A percentile compares a stretch with the other conserved stretches of the same genome.
Conservation (phyloP, 768 basidiomycete genomes). For the Sarcodon sp. region DNA sequence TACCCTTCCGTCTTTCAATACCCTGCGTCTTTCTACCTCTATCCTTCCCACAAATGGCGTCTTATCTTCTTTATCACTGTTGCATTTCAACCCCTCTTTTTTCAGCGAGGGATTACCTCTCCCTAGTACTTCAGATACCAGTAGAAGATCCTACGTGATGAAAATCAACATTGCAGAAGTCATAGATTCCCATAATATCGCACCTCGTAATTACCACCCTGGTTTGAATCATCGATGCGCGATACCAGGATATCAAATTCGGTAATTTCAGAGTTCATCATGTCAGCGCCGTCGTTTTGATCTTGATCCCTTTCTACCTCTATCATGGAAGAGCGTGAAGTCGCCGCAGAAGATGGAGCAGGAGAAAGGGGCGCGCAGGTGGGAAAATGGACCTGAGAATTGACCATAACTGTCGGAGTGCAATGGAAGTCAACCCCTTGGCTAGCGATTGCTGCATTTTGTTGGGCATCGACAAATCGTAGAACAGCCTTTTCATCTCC, state of each 20-base stretch:
- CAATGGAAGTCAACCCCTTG: too few species aligned
- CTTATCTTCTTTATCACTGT: background rate
- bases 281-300: conserved; percentile 11
- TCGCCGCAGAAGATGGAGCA: conserved; percentile 3
- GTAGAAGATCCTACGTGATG: conserved; percentile 35
- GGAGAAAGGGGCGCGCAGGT: too few species aligned
- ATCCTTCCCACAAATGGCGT: conserved; percentile 17
- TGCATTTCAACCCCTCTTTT: conserved; percentile 1
- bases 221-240: conserved; percentile 32
- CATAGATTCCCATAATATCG: conserved; percentile 18
- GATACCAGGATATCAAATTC: conserved; percentile 56
- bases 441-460: too few species aligned
- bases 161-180: conserved; percentile 1
- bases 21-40: conserved; percentile 45
- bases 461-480: too few species aligned
- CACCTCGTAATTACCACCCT: conserved; percentile 56
- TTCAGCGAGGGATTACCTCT: conserved; percentile 5
- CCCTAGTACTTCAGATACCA: conserved; percentile 51
- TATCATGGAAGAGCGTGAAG: background rate
- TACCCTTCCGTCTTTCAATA: conserved; percentile 48
- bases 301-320: too few species aligned
- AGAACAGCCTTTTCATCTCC: too few species aligned
- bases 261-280: conserved; percentile 20
- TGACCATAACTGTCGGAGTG: too few species aligned
- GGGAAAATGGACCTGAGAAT: too few species aligned